These are phyloP conservation scores for Rauvolfia tetraphylla DNA, from an alignment of 257 asterid genomes.

Conservation along the genomic window DNA sequence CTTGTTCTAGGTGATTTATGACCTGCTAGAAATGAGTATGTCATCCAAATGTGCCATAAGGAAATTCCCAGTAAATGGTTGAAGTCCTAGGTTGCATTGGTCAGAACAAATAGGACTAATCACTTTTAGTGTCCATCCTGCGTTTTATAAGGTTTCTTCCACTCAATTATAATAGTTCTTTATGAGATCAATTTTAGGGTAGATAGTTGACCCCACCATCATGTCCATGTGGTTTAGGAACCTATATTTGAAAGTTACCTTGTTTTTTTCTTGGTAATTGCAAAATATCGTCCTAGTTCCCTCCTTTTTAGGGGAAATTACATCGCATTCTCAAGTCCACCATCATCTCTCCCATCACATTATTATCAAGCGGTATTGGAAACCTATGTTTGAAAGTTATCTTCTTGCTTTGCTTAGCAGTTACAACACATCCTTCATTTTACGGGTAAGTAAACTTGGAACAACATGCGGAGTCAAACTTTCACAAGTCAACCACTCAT, in stretches of 20 bases:
- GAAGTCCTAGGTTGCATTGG: constrained; percentile 1
- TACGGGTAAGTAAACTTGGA: background rate
- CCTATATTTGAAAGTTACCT: background rate
- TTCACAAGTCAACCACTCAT: background rate
- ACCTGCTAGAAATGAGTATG: background rate
- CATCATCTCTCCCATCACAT: too few relatives aligned
- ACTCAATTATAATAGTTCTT: too few relatives aligned
- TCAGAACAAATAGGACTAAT: background rate
- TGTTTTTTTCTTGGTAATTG: background rate
- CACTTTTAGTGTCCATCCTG: background rate
- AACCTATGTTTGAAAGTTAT: too few relatives aligned
- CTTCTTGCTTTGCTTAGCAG: background rate
- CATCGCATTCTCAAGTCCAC: too few relatives aligned
- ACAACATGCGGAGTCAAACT: background rate
- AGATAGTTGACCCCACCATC: background rate
- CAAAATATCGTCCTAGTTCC: too few relatives aligned
- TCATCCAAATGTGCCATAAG: background rate
- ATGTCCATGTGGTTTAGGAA: background rate
- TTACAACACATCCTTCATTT: too few relatives aligned
- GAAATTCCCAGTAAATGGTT: background rate
- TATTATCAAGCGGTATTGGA: background rate
- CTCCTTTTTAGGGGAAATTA: too few relatives aligned
- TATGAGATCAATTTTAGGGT: background rate
- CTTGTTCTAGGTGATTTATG: background rate
- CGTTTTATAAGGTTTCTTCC: background rate